Base-by-base conservation (phyloP, 1,284 basidiomycete species). In the Irpex sp. region DNA sequence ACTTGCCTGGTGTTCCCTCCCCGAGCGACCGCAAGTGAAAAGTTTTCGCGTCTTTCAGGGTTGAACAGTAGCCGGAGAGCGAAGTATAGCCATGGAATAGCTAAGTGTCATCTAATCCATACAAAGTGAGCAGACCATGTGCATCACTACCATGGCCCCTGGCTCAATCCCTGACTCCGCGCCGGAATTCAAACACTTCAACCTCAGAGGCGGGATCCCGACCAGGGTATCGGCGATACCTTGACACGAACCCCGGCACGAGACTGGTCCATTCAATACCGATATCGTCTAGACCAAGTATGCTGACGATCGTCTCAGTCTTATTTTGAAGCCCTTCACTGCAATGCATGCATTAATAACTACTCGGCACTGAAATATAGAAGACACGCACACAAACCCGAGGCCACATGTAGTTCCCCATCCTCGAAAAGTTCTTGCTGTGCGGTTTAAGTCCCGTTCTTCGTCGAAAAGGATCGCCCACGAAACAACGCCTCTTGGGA, bases 401-500 rank as follows among this genome's bases (percentile, higher is more conserved):
- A 15, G 17, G 17, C 11, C 43, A 7, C 43, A 13, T 46, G 43
- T 46, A 17, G 17, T 17, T 46, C 43, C 17, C 13, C 17, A 46
- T 46, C 43, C 17, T 46, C 43, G 11, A 17, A 13, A 17, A 13
- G 17, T 33, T 33, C 31, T 33, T 33, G 8, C 43, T 46, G 43
- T 4, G 43, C 43, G 17, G 1, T 17, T 46, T 17, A 46, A 13
- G 6, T 46, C 13, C 43, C 17, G 13, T 46, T 53, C 50, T 26
- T 57, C 56, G 36, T 47, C 31, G 11, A 61, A 53, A n/a, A 43
- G 15, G 50, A 67, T 59, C 11, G 17, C 58, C 70, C 71, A 74
- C n/a, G 61, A 65, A 17, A 67, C 43, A 7, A 64, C 68, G 2
- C 72, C 72, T n/a, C 71, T 60, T 6, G 72, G 72, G 13, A 72